phyloP scores from a whole-genome alignment of 352 stramenopile species.

The Hyaloperonospora arabidopsidis region DNA sequence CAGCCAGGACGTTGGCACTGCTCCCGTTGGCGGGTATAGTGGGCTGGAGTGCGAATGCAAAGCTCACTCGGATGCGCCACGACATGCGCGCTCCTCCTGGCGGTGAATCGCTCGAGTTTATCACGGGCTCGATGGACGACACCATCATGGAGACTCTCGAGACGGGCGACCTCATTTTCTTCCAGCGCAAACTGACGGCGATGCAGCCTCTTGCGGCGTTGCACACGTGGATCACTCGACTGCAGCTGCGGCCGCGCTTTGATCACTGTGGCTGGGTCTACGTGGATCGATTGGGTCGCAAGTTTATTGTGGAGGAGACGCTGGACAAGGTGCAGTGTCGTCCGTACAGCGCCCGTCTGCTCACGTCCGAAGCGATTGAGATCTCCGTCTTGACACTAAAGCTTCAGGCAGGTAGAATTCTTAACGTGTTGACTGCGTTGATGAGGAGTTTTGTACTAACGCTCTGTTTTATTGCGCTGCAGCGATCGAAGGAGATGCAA shows the following conservation, averaged over 20 bases:
- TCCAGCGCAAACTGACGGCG: slow-evolving; percentile 61
- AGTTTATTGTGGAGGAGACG: slow-evolving; percentile 83
- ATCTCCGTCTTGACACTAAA: slow-evolving; percentile 76
- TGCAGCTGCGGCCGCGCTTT: slow-evolving; percentile 55
- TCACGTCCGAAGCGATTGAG: slow-evolving; percentile 62
- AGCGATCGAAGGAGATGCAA: slow-evolving; percentile 60
- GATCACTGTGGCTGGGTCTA: slow-evolving; percentile 79
- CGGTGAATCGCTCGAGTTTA: slow-evolving; percentile 46
- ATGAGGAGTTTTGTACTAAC: slow-evolving; percentile 5
- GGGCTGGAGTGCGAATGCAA: slow-evolving; percentile 65
- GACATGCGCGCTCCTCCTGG: slow-evolving; percentile 26
- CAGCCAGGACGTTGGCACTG: slow-evolving; percentile 33
- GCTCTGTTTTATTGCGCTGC: slow-evolving; percentile 3
- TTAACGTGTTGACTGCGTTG: background rate
- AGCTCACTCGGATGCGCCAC: slow-evolving; percentile 42
- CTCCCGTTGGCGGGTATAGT: slow-evolving; percentile 53
- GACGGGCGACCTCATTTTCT: slow-evolving; percentile 76
- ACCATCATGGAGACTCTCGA: slow-evolving; percentile 82
- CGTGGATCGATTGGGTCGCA: slow-evolving; percentile 70
- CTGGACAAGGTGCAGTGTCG: slow-evolving; percentile 68
- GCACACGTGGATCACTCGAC: slow-evolving; percentile 50
- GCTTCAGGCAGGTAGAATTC: slow-evolving; percentile 22
- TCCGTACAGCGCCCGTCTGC: slow-evolving; percentile 64
- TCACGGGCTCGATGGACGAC: slow-evolving; percentile 79
- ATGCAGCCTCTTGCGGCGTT: slow-evolving; percentile 68